phyloP scores from a whole-genome alignment of 768 basidiomycete species.

The Pleurotus eryngii region DNA sequence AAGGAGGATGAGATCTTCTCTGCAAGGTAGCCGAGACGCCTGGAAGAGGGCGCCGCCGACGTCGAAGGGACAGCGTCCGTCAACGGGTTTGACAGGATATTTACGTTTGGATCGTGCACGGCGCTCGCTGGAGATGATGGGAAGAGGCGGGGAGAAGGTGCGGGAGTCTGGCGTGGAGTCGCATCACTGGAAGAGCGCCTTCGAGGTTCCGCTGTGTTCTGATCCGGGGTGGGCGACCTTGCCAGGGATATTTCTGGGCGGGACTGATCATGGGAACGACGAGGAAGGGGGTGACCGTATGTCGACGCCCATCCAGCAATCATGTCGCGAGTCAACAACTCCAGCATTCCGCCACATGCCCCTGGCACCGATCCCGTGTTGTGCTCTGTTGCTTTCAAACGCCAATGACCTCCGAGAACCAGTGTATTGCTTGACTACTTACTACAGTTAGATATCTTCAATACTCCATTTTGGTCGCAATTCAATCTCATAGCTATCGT shows the following conservation, averaged over 20 bases:
- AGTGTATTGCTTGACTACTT: no score
- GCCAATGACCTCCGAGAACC: background rate
- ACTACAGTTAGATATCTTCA: conserved; percentile 37
- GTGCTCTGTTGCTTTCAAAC: background rate
- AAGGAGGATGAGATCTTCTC: conserved; percentile 39
- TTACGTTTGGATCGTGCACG: conserved; percentile 31
- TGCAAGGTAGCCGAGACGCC: conserved; percentile 39
- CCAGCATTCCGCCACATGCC: background rate
- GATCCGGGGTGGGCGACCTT: background rate
- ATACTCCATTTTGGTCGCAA: conserved; percentile 77
- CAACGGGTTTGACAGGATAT: conserved; percentile 17
- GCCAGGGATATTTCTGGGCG: background rate
- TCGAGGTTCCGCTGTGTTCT: conserved; percentile 15
- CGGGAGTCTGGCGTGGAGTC: conserved; percentile 44
- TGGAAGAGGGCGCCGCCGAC: conserved; percentile 27
- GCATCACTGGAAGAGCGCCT: conserved; percentile 47
- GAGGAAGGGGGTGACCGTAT: conserved; percentile 4
- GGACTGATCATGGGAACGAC: conserved; percentile 10
- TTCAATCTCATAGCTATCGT: conserved; percentile 59
- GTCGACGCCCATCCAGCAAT: conserved; percentile 10
- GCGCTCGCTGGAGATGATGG: conserved; percentile 15
- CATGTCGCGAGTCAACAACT: conserved; percentile 4
- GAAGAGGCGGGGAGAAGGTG: conserved; percentile 33
- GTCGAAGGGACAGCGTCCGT: conserved; percentile 24
- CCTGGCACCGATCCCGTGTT: background rate